Base-by-base conservation (phyloP, 2,329 filamentous ascomycete genomes). In the Epichloe sibirici region DNA sequence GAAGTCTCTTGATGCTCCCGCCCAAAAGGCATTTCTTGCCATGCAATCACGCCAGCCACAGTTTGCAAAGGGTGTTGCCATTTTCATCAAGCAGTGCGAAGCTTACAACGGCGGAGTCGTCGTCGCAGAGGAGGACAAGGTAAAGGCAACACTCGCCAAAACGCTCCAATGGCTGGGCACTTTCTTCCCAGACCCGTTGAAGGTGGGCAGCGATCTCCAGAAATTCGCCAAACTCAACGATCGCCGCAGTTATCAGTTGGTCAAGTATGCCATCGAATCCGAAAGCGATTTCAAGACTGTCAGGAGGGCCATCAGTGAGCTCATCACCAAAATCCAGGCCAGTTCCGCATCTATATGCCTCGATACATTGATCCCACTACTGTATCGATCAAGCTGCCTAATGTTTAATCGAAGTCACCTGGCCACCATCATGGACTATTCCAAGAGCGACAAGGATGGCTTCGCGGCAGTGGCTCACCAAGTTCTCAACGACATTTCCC, bases 361-460 rank as follows among this genome's bases (percentile, higher is more conserved):
- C 3, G 88, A 95, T 38, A 94, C 89, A 0, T 66, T 98, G 28
- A 79, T 85, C 5, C 86, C 90, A 5, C 74, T 98, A 15, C 73
- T 97, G 4, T 95, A 95, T 65, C 83, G 89, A 44, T 85, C 85
- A 51, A 86, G 88, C 37, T 83, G 88, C 53, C 77, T 98, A 57
- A 79, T 95, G 58, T 96, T 94, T 72, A 98, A 96, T 71, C 84
- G 88, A 63, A 97, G 91, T 65, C 90, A 98, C 65, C 83, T 98
- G 17, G 83, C 90, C 3, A 83, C 88, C 0, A 91, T 97, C 57
- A 88, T 97, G 73, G 85, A 90, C 53, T 87, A 85, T 62, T 90
- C 90, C 11, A 85, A 89, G 61, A 90, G 82, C 9, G 86, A 96
- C 63, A 85, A 90, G 62, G 82, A 86, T 48, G 85, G 83, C 0